These are phyloP conservation scores for Naematelia aurantialba DNA, from an alignment of 768 basidiomycete species.

Conservation along the genomic window DNA sequence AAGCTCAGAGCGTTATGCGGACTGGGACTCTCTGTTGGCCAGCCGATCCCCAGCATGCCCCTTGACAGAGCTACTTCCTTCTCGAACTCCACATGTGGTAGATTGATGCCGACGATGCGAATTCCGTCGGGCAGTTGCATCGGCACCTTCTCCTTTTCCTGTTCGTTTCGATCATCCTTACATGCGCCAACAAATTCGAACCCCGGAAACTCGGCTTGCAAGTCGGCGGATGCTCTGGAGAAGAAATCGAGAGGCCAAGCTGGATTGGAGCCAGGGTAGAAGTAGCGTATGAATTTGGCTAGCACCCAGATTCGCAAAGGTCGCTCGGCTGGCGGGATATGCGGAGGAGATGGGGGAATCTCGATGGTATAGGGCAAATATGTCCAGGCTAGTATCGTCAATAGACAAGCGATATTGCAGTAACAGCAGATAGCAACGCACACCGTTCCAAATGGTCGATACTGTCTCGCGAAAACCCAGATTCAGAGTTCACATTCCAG, in stretches of 20 bases:
- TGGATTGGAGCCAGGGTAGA: conserved; percentile 17
- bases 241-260: conserved; percentile 18
- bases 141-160: conserved; percentile 4
- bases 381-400: conserved; percentile 10
- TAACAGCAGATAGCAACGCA: conserved; percentile 5
- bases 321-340: conserved; percentile 11
- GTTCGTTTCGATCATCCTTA: conserved; percentile 16
- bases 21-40: conserved; percentile 33
- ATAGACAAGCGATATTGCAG: background rate
- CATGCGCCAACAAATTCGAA: conserved; percentile 23
- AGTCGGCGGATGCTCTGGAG: conserved; percentile 10
- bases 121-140: conserved; percentile 16
- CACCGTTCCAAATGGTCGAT: conserved; percentile 7
- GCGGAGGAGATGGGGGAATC: conserved; percentile 8
- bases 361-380: conserved; percentile 13
- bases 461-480: conserved; percentile 7
- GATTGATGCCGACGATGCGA: conserved; percentile 6
- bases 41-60: conserved; percentile 32
- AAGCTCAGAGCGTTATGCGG: conserved; percentile 22
- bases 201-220: conserved; percentile 13
- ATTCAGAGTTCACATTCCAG: conserved; percentile 18
- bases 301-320: conserved; percentile 18
- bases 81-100: conserved; percentile 15
- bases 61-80: conserved; percentile 19
- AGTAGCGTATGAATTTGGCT: conserved; percentile 20